Base-by-base conservation (phyloP, 176 grass and related monocot species). In the Oryza officinalis region DNA sequence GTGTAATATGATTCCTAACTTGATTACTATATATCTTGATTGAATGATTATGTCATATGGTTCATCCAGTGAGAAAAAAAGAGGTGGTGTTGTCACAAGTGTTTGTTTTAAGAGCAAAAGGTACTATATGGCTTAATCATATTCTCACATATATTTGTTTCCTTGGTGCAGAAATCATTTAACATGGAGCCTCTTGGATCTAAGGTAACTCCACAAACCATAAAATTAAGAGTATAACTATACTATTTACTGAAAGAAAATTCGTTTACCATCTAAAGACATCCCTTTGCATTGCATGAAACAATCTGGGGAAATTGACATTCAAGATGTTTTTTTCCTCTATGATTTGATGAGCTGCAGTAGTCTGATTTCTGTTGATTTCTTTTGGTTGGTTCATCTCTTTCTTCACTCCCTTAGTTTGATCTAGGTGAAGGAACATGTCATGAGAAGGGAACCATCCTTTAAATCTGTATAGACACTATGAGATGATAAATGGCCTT, bases 111-210 rank as follows among this genome's bases (percentile, higher is more conserved):
- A 6, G 49, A 57, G 20, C 52, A 57, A n/a, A 57, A 57, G 18
- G 6, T 75, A 41, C 12, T 47, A 17, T 89, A n/a, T 5, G 68
- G 27, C 13, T 47, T 74, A 71, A 80, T 67, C 28, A 75, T 23
- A 57, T 30, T 77, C 50, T 90, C 18, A 77, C 11, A 8, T 83
- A 15, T 67, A 13, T 27, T 80, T 22, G 32, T 43, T 77, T 66
- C 71, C 86, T 77, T 86, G 26, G 64, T 90, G 66, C 90, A 94
- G 92, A 90, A 87, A 78, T 90, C 89, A 69, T 85, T 97, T 71
- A 81, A 80, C 13, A 84, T 87, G 73, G 89, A 94, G 46, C 73
- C 85, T 79, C 83, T 92, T 73, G 92, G 81, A 85, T 90, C 85
- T 63, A 94, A 97, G 92, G 92, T 97, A 85, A 78, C 5, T 67